phyloP scores from a whole-genome alignment of 768 basidiomycete species.

The Epithele typhae region DNA sequence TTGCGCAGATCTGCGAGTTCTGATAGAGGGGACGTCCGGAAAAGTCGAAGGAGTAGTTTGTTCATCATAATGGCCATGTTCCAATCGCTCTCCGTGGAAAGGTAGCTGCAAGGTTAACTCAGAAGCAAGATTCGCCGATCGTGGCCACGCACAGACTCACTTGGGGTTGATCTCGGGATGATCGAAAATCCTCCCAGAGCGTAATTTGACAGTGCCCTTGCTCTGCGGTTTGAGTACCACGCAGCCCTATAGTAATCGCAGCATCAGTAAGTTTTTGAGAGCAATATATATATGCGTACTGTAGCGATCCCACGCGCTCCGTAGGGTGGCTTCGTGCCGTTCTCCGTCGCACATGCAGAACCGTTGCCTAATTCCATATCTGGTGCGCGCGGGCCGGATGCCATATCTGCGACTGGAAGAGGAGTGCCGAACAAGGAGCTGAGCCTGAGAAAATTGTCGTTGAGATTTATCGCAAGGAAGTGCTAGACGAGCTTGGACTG shows the following conservation, averaged over 20 bases:
- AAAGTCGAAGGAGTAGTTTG: conserved; percentile 6
- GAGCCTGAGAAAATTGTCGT: too few species aligned
- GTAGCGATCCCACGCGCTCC: neutral
- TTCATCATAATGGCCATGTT: conserved; percentile 4
- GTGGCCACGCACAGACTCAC: neutral
- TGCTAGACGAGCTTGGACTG: too few species aligned
- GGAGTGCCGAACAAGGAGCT: too few species aligned
- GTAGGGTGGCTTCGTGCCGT: too few species aligned
- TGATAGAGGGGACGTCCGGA: conserved; percentile 11
- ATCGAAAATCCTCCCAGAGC: conserved; percentile 18
- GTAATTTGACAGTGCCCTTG: conserved; percentile 17
- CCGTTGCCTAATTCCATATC: too few species aligned
- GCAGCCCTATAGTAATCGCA: neutral
- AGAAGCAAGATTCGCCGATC: too few species aligned
- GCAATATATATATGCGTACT: too few species aligned
- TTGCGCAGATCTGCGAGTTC: neutral
- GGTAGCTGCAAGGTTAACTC: conserved; percentile 3
- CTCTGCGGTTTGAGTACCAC: conserved; percentile 11
- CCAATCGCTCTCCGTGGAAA: conserved; percentile 13
- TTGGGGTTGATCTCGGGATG: conserved; percentile 24
- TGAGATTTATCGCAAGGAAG: too few species aligned
- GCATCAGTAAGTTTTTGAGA: neutral
- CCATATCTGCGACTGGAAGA: too few species aligned
- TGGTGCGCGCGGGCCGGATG: too few species aligned
- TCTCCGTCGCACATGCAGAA: too few species aligned